Evolutionary conservation across 257 asterid species (phyloP).

Genomic region (Solanum pimpinellifolium): DNA sequence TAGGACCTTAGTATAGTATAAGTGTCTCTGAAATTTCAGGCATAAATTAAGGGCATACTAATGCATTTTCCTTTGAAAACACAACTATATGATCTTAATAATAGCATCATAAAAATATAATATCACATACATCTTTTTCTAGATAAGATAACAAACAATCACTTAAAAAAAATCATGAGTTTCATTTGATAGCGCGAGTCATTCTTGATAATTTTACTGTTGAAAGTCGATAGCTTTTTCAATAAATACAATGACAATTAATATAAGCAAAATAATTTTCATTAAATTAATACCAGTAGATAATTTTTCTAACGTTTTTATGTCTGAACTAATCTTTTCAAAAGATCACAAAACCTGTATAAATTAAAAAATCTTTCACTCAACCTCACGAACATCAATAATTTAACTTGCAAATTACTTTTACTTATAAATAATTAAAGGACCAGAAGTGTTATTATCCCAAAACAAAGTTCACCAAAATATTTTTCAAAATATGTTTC

Average conservation of each 20-base stretch:
- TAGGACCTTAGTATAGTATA: no score
- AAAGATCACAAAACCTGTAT: neutral
- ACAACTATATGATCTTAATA: neutral
- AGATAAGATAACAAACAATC: neutral
- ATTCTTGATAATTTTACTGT: no score
- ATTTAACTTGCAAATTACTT: no score
- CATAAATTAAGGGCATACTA: accelerated
- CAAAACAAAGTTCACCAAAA: neutral
- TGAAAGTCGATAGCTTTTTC: no score
- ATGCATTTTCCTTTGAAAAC: neutral
- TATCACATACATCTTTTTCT: neutral
- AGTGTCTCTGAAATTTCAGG: no score
- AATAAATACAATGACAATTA: neutral
- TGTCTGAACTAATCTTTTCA: no score
- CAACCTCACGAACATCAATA: neutral
- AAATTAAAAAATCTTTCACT: no score
- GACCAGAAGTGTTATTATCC: neutral
- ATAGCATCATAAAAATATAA: neutral
- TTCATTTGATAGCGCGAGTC: neutral
- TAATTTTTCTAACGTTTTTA: no score
- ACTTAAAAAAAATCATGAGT: no score
- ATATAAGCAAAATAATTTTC: neutral
- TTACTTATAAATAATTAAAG: neutral
- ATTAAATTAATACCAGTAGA: no score
- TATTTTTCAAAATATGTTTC: neutral